phyloP scores from a whole-genome alignment of 192 early-diverging fungal genomes.

The Podila epigama region DNA sequence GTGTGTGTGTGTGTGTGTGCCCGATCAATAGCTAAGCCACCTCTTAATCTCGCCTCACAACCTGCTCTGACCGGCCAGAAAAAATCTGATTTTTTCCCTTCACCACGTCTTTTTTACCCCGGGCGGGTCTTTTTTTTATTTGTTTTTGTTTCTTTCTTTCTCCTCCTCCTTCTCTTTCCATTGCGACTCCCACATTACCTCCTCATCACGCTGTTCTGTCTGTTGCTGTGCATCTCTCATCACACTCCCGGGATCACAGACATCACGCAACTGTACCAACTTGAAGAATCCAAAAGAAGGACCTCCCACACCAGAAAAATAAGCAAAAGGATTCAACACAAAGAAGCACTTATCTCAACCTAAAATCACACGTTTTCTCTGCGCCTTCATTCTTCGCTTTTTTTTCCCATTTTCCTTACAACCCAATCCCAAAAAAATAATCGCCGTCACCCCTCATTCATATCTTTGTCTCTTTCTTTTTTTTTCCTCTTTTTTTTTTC shows the following conservation, averaged over 20 bases:
- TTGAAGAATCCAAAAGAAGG: not conserved
- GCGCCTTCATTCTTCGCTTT: not conserved
- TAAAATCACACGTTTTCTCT: not conserved
- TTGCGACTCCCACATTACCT: not conserved
- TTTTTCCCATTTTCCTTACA: not conserved
- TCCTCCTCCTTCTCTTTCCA: not conserved
- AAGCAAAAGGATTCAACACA: no score
- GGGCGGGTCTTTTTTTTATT: not conserved
- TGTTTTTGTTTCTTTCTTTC: not conserved
- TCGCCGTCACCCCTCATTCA: not conserved
- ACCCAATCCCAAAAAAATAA: not conserved
- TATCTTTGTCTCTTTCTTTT: not conserved
- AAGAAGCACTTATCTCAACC: no score
- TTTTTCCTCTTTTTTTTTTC: not conserved
- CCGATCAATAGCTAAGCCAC: not conserved
- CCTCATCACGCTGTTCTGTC: not conserved
- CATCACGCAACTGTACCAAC: not conserved
- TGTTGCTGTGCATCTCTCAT: no score
- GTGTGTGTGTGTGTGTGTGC: not conserved
- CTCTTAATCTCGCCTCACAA: no score
- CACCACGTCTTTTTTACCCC: not conserved
- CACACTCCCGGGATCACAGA: no score
- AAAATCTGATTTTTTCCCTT: not conserved
- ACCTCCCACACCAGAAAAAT: no score
- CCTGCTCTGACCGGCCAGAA: not conserved